Evolutionary conservation across 2,329 filamentous ascomycete species (phyloP).

Genomic region (Neofusicoccum kwambonambiense): DNA sequence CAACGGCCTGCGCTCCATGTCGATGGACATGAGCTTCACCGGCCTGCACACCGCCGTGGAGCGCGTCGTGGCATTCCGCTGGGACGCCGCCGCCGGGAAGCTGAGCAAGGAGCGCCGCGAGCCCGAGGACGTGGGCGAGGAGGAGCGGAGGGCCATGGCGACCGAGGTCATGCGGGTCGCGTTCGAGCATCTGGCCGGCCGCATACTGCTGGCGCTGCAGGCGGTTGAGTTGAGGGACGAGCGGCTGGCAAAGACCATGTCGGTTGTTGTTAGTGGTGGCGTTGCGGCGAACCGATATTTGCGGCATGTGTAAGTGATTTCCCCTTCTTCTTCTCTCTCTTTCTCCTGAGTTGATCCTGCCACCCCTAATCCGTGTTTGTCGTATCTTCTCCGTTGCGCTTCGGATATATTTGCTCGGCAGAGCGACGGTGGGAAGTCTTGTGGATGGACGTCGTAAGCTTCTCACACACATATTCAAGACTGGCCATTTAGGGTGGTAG

Average conservation of each 20-base stretch:
- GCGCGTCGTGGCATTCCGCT: slow-evolving; percentile 50
- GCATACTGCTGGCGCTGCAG: slow-evolving; percentile 69
- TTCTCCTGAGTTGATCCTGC: background rate
- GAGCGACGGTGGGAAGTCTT: too few relatives aligned
- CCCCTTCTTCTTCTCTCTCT: background rate
- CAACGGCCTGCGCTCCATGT: slow-evolving; percentile 33
- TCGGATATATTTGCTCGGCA: background rate
- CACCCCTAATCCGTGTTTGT: background rate
- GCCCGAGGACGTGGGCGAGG: slow-evolving; percentile 46
- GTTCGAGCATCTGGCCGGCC: slow-evolving; percentile 82
- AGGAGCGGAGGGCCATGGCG: slow-evolving; percentile 69
- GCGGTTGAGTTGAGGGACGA: slow-evolving; percentile 20
- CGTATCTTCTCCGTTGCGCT: background rate
- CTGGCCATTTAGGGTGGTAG: background rate
- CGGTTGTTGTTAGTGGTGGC: slow-evolving; percentile 82
- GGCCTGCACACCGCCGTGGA: slow-evolving; percentile 67
- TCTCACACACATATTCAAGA: background rate
- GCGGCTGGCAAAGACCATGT: slow-evolving; percentile 39
- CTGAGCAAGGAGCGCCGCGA: slow-evolving; percentile 30
- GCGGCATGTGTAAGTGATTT: slow-evolving; percentile 55
- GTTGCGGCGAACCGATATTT: slow-evolving; percentile 85
- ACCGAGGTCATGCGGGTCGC: slow-evolving; percentile 72
- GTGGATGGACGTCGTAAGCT: background rate
- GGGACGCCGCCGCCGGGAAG: slow-evolving; percentile 29
- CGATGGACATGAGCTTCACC: slow-evolving; percentile 56